Evolutionary conservation across 495 filamentous ascomycete species (phyloP).

Genomic region (Penicillium riverlandense): DNA sequence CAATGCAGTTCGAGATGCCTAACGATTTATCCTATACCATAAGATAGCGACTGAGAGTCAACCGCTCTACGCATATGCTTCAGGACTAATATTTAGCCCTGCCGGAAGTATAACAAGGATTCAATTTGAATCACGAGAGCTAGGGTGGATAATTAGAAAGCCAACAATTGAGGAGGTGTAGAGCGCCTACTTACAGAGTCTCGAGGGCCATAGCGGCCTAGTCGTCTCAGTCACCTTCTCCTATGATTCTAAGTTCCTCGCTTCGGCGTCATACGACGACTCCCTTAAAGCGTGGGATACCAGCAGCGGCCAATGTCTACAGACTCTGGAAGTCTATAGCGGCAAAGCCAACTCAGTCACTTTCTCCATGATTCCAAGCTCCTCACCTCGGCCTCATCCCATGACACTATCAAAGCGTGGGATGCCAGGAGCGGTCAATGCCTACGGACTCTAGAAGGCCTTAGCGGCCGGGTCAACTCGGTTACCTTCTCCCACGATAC

Average conservation of each 20-base stretch:
- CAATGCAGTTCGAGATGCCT: neutral
- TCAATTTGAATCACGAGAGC: constrained; percentile 8
- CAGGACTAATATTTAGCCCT: constrained; percentile 21
- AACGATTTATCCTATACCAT: constrained; percentile 7
- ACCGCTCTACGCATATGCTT: constrained; percentile 19
- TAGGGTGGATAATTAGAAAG: constrained; percentile 7
- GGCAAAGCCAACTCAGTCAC: constrained; percentile 1
- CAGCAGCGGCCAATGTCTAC: constrained; percentile 54
- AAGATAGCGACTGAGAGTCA: constrained; percentile 8
- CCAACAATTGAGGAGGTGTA: constrained; percentile 7
- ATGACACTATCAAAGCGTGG: constrained; percentile 24
- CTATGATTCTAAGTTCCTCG: constrained; percentile 2
- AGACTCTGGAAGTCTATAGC: constrained; percentile 22
- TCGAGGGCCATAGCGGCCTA: constrained; percentile 2
- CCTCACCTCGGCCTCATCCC: constrained; percentile 20
- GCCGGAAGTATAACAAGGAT: constrained; percentile 10
- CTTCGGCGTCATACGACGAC: constrained; percentile 3
- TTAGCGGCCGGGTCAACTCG: constrained; percentile 11
- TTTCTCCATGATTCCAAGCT: constrained; percentile 27
- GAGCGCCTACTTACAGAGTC: constrained; percentile 5
- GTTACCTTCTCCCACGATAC: too few relatives aligned
- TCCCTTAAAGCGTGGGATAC: constrained; percentile 41
- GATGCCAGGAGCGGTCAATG: constrained; percentile 11
- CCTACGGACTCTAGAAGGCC: constrained; percentile 11
- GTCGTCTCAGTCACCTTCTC: constrained; percentile 5